Evolutionary conservation across 2,329 filamentous ascomycete species (phyloP).

Genomic region (Sporothrix brunneoviolacea): DNA sequence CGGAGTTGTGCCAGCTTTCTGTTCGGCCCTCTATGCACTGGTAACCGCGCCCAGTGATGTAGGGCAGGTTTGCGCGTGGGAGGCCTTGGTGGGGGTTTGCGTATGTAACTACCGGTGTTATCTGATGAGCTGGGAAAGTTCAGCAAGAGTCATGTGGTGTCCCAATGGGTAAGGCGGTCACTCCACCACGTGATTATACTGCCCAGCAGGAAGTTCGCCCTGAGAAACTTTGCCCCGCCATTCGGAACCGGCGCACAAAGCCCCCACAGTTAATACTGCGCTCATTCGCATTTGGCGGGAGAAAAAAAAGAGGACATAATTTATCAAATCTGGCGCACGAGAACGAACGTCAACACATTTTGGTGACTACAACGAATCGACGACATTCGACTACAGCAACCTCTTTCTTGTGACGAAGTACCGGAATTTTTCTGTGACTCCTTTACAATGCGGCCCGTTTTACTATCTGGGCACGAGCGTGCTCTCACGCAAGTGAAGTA

Average conservation of each 20-base stretch:
- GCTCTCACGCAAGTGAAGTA: constrained; percentile 77
- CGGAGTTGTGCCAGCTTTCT: too few relatives aligned
- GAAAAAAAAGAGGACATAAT: constrained; percentile 16
- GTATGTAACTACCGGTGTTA: too few relatives aligned
- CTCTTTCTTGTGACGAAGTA: background rate
- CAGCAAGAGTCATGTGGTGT: too few relatives aligned
- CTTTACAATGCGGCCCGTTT: constrained; percentile 86
- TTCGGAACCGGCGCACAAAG: constrained; percentile 14
- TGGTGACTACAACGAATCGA: background rate
- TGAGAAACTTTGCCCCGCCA: constrained; percentile 15
- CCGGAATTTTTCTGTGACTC: constrained; percentile 14
- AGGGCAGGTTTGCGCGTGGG: too few relatives aligned
- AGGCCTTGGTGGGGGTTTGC: too few relatives aligned
- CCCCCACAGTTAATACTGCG: constrained; percentile 9
- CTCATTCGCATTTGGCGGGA: constrained; percentile 6
- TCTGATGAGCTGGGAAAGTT: too few relatives aligned
- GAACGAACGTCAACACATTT: constrained; percentile 5
- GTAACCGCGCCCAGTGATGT: too few relatives aligned
- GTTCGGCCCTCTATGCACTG: too few relatives aligned
- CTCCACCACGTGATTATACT: background rate
- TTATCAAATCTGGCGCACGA: constrained; percentile 11
- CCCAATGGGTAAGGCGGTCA: background rate
- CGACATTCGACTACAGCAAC: background rate
- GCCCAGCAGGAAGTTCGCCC: too few relatives aligned
- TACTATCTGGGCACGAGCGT: constrained; percentile 94